Conservation (phyloP, 345 rosid genomes). For the Salix koriyanagi region DNA sequence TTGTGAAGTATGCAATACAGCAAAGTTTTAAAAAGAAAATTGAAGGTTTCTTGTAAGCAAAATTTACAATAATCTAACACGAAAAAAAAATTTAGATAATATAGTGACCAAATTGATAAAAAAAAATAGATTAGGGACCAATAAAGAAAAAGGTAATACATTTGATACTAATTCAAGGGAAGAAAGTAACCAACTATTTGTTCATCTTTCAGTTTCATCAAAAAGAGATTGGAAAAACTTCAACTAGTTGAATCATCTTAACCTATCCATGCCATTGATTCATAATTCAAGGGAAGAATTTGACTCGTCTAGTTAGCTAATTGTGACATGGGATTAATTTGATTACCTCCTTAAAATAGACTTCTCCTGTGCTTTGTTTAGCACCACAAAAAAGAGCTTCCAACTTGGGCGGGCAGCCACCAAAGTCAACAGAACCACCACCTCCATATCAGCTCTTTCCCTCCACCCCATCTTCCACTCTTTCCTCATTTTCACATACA, state of each 20-base stretch:
- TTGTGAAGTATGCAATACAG: too few relatives aligned
- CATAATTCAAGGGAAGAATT: neutral
- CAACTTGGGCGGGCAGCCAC: constrained; percentile 23
- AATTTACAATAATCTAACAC: too few relatives aligned
- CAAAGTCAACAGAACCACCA: neutral
- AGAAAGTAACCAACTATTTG: neutral
- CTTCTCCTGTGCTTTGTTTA: neutral
- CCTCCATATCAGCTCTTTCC: neutral
- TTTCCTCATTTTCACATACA: neutral
- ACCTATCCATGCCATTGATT: neutral
- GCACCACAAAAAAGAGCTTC: constrained; percentile 12
- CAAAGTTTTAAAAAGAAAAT: too few relatives aligned
- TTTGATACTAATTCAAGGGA: too few relatives aligned
- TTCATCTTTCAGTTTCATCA: neutral
- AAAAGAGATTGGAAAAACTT: neutral
- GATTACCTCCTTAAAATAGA: constrained; percentile 6
- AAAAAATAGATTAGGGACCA: too few relatives aligned
- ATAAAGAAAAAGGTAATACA: too few relatives aligned
- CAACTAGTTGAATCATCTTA: neutral
- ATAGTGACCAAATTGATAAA: too few relatives aligned
- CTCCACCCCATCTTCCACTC: neutral
- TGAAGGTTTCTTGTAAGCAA: too few relatives aligned
- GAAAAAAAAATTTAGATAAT: too few relatives aligned
- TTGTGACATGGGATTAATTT: neutral
- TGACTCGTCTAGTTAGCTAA: neutral